These are phyloP conservation scores for Saitozyma podzolica DNA, from an alignment of 768 basidiomycete genomes.

Conservation along the genomic window DNA sequence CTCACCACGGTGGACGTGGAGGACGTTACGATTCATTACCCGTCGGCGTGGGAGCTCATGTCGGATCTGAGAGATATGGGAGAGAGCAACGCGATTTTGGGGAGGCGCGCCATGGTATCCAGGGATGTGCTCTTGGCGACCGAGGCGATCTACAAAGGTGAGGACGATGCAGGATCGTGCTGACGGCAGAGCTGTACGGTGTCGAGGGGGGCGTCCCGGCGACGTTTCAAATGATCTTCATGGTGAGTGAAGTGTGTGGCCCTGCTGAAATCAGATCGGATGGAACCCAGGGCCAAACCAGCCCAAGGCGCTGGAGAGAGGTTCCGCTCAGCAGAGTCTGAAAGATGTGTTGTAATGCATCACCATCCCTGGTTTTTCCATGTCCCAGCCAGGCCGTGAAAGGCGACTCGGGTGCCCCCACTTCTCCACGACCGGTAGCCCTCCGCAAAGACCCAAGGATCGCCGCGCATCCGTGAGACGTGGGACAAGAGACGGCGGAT, in stretches of 20 bases:
- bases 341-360: slow-evolving; percentile 59
- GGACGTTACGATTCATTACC: slow-evolving; percentile 85
- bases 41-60: slow-evolving; percentile 93
- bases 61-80: slow-evolving; percentile 96
- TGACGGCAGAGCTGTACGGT: slow-evolving; percentile 71
- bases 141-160: slow-evolving; percentile 89
- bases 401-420: neutral
- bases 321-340: slow-evolving; percentile 63
- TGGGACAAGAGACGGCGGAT: neutral
- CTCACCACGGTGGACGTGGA: slow-evolving; percentile 93
- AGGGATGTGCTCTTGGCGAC: slow-evolving; percentile 88
- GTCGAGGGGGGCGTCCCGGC: slow-evolving; percentile 88
- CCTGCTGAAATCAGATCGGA: slow-evolving; percentile 62
- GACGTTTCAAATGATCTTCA: slow-evolving; percentile 93
- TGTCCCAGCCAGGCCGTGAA: neutral
- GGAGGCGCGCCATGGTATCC: slow-evolving; percentile 69
- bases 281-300: slow-evolving; percentile 75
- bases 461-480: neutral
- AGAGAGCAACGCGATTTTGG: slow-evolving; percentile 86
- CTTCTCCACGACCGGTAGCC: neutral
- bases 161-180: slow-evolving; percentile 9
- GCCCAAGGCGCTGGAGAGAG: slow-evolving; percentile 66
- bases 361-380: neutral
- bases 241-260: slow-evolving; percentile 60
- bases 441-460: neutral